These are phyloP conservation scores for Arthrobotrys megalospora DNA, from an alignment of 2,329 filamentous ascomycete species.

Conservation along the genomic window DNA sequence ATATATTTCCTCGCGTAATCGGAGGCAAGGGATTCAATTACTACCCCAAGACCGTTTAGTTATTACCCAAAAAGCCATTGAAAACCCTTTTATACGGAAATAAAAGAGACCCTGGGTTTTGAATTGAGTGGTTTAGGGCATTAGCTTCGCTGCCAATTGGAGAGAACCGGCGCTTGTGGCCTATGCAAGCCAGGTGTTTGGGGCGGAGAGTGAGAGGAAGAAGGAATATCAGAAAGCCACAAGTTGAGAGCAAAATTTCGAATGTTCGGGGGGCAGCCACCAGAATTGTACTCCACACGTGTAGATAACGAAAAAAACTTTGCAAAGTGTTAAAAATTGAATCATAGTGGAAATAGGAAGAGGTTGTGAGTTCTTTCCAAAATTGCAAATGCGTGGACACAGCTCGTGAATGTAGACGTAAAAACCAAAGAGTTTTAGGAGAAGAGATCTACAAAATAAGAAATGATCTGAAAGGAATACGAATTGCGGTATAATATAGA, in stretches of 20 bases:
- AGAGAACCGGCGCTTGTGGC: conserved; percentile 18
- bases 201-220: conserved; percentile 18
- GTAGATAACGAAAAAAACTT: conserved; percentile 20
- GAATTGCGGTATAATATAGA: conserved; percentile 20
- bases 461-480: conserved; percentile 44
- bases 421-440: conserved; percentile 25
- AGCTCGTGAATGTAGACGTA: conserved; percentile 35
- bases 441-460: conserved; percentile 60
- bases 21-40: conserved; percentile 46
- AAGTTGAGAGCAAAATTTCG: conserved; percentile 21
- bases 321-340: not conserved
- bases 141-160: conserved; percentile 19
- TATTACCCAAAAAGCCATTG: conserved; percentile 22
- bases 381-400: conserved; percentile 47
- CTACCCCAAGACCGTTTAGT: conserved; percentile 20
- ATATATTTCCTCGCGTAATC: conserved; percentile 49
- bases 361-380: conserved; percentile 25
- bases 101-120: conserved; percentile 19
- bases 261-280: conserved; percentile 33
- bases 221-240: conserved; percentile 28
- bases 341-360: conserved; percentile 12
- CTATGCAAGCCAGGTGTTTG: conserved; percentile 30
- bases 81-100: not conserved
- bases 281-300: conserved; percentile 28
- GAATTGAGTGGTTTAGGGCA: conserved; percentile 14